Percentiles rank a stretch among this genome's conserved stretches.
phyloP scores from a whole-genome alignment of 495 filamentous ascomycete species.

The Xylaria castorea region DNA sequence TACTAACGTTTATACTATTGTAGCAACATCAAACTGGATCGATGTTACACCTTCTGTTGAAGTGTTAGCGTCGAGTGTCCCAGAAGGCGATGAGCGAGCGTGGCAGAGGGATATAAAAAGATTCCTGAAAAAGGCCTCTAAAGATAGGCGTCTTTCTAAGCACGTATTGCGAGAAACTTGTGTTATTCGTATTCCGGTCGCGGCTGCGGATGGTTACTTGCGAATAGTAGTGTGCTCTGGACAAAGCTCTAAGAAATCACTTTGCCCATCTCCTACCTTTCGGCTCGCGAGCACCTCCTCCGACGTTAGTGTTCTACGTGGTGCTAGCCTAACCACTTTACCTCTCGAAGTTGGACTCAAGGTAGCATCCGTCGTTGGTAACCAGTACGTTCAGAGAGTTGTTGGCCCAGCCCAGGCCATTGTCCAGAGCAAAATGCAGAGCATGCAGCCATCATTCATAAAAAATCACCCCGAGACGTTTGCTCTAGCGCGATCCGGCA shows the following conservation, averaged over 20 bases:
- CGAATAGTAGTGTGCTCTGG: conserved; percentile 67
- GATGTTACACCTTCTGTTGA: conserved; percentile 66
- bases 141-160: conserved; percentile 46
- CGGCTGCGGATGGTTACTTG: conserved; percentile 70
- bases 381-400: conserved; percentile 52
- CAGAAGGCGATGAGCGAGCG: conserved; percentile 60
- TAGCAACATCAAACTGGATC: conserved; percentile 62
- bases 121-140: conserved; percentile 58
- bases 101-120: conserved; percentile 72
- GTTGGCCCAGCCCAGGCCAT: conserved; percentile 55
- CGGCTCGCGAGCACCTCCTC: conserved; percentile 66
- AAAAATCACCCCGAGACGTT: conserved; percentile 49
- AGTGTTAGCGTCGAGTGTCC: conserved; percentile 53
- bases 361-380: conserved; percentile 60
- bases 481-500: conserved; percentile 50
- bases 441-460: conserved; percentile 53
- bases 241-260: conserved; percentile 44
- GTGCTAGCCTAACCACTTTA: conserved; percentile 67
- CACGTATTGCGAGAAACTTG: conserved; percentile 66
- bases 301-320: conserved; percentile 64
- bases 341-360: conserved; percentile 69
- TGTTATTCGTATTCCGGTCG: conserved; percentile 66
- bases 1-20: not conserved
- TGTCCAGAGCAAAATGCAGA: conserved; percentile 41
- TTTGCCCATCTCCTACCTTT: conserved; percentile 70